Evolutionary conservation across 371 early-diverging fungal species (phyloP).

Genomic region (Rhizopus sp.): DNA sequence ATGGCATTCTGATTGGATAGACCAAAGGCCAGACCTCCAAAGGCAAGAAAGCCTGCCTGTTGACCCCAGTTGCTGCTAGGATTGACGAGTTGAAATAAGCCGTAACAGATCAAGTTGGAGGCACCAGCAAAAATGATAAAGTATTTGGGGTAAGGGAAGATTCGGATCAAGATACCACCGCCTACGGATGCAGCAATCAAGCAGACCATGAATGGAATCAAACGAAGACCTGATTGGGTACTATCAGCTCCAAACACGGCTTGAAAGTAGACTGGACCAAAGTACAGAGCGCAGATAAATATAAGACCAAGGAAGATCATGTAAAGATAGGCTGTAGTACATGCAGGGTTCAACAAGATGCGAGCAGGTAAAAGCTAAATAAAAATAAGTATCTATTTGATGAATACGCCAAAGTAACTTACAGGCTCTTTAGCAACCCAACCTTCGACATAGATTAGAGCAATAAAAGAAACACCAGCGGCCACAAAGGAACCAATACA

Average conservation of each 20-base stretch:
- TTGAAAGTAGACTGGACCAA: conserved; percentile 66
- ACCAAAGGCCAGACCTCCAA: conserved; percentile 59
- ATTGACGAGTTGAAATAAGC: conserved; percentile 44
- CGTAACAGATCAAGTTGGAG: conserved; percentile 41
- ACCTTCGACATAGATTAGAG: conserved; percentile 49
- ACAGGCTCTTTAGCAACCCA: conserved; percentile 59
- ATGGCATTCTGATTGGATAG: conserved; percentile 64
- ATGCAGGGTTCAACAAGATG: conserved; percentile 37
- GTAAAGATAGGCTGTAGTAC: conserved; percentile 45
- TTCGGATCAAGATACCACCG: conserved; percentile 23
- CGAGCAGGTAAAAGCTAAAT: conserved; percentile 26
- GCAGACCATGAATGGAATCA: conserved; percentile 47
- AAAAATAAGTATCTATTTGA: not conserved
- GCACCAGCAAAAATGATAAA: conserved; percentile 33
- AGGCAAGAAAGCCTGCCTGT: conserved; percentile 44
- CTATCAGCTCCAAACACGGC: conserved; percentile 43
- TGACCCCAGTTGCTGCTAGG: conserved; percentile 37
- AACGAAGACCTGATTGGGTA: conserved; percentile 41
- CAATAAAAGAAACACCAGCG: conserved; percentile 41
- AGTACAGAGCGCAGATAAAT: conserved; percentile 74
- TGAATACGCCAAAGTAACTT: conserved; percentile 23
- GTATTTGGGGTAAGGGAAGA: conserved; percentile 30
- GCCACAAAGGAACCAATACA: conserved; percentile 54
- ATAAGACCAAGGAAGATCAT: conserved; percentile 67
- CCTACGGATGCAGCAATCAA: conserved; percentile 43